A percentile compares a stretch with the other conserved stretches of the same genome.
Conservation (phyloP, 2,329 filamentous ascomycete species). For the Ophiosphaerella korrae region DNA sequence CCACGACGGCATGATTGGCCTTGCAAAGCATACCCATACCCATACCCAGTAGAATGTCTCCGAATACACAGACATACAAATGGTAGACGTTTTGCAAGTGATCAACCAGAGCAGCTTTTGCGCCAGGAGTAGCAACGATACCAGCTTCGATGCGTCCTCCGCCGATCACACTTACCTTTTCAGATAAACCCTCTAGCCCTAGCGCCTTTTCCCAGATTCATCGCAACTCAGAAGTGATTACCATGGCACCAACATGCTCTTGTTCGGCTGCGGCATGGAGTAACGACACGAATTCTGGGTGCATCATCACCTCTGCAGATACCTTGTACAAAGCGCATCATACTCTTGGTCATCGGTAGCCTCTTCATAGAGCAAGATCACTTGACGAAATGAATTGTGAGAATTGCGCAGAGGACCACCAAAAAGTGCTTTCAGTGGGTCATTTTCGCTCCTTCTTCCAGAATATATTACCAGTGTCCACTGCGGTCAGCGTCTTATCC, state of each 20-base stretch:
- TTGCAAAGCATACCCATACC: constrained; percentile 59
- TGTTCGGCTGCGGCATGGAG: constrained; percentile 42
- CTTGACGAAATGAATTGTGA: constrained; percentile 62
- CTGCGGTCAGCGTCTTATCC: constrained; percentile 59
- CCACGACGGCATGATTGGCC: constrained; percentile 61
- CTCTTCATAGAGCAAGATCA: constrained; percentile 59
- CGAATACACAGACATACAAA: constrained; percentile 60
- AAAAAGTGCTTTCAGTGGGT: constrained; percentile 55
- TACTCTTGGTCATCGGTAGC: constrained; percentile 42
- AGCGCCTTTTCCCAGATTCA: constrained; percentile 63
- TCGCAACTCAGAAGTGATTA: constrained; percentile 62
- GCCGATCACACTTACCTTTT: constrained; percentile 58
- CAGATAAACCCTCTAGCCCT: constrained; percentile 47
- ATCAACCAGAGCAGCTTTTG: constrained; percentile 58
- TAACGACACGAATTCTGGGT: constrained; percentile 56
- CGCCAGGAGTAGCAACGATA: constrained; percentile 56
- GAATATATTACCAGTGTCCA: constrained; percentile 59
- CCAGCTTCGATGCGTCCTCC: constrained; percentile 55
- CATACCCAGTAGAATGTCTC: constrained; percentile 65
- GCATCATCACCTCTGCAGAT: constrained; percentile 50
- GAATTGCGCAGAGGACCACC: constrained; percentile 53
- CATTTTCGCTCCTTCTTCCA: constrained; percentile 42
- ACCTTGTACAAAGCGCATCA: constrained; percentile 54
- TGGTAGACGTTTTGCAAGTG: constrained; percentile 45
- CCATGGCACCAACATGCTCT: constrained; percentile 52